Evolutionary conservation across 768 basidiomycete species (phyloP), one percentile per base, ranked within the genome.

Genomic region (Exidia glandulosa): DNA sequence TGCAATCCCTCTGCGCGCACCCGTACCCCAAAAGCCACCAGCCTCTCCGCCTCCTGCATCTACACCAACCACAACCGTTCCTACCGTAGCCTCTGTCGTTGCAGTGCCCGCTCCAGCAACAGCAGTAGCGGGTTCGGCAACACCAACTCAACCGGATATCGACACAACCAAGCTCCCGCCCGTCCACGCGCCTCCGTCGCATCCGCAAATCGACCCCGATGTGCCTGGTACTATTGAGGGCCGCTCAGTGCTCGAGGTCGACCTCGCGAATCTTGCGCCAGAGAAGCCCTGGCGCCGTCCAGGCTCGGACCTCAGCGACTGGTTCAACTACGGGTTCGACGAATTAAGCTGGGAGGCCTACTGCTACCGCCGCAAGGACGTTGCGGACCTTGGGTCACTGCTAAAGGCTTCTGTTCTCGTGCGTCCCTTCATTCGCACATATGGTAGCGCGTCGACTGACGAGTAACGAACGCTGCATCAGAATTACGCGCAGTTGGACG

Each of bases 261-360:
- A 96, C 69, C 66, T 95, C 56, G 79, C 70, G 50, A 81, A 83
- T 30, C 77, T 88, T 76, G 73, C 79, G 9, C 41, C 41, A 6
- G 88, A 91, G 62, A 95, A 95, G 68, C 86, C 86, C 3, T 99
- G 96, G 96, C 77, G 96, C 62, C 74, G 85, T 61, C 88, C 94
- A 7, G 96, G 96, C 33, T 86, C 90, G 3, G 93, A 96, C 75
- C 78, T 96, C 62, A 88, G 89, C 65, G 94, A 97, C 75, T 99
- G 94, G 88, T 99, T 99, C 74, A 98, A 99, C 73, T 98, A 96
- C 66, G 96, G 96, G 0, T 98, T 98, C 67, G 96, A 99, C 71
- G 96, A 99, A 73, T 80, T 90, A 16, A 89, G 88, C 33, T 99
- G 94, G 93, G 90, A 92, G 68, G 86, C 86, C 45, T 99, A 95